Evolutionary conservation across 2,329 filamentous ascomycete genomes (phyloP), one percentile per base, ranked within the genome.

Genomic region (Cladophialophora yegresii): DNA sequence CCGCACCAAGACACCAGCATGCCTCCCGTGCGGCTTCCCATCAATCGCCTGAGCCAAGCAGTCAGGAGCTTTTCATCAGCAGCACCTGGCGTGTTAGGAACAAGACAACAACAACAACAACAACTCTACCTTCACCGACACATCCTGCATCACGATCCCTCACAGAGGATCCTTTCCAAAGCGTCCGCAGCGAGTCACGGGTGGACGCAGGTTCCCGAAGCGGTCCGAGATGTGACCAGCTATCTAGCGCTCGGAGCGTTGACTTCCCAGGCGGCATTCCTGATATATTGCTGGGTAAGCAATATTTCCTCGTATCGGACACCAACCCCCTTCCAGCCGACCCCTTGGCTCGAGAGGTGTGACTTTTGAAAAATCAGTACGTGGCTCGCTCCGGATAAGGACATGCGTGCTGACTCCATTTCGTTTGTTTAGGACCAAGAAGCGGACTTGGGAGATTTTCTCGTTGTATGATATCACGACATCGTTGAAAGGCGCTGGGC

Each of bases 201-300:
- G 4, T 58, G 60, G 23, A 23, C 61, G 8, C 32, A 40, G 4
- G 28, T 68, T 28, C 64, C 66, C 28, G 26, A 60, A 36, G 20
- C 58, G 13, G 56, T 68, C 10, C 66, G 66, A 13, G 66, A 68
- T 49, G 58, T 51, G 33, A 64, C 61, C 30, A 66, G 64, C 45
- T 68, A 68, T 47, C 36, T 55, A 22, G 66, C 66, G n/a, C 61
- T 68, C 8, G 66, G 61, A 30, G 66, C 61, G 40, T 49, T 68
- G 55, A 65, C 66, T n/a, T 64, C 66, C 8, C 61, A 58, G 54
- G 64, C 59, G 30, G 64, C 66, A 40, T 68, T 66, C 51, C 16
- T 66, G 64, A 51, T 68, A 45, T 68, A 68, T 64, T 68, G 61
- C 62, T 61, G 61, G 66, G 66, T 68, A 66, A 66, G 66, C 64